phyloP scores from a whole-genome alignment of 2,329 filamentous ascomycete genomes.

The Hawksworthiomyces lignivorus region DNA sequence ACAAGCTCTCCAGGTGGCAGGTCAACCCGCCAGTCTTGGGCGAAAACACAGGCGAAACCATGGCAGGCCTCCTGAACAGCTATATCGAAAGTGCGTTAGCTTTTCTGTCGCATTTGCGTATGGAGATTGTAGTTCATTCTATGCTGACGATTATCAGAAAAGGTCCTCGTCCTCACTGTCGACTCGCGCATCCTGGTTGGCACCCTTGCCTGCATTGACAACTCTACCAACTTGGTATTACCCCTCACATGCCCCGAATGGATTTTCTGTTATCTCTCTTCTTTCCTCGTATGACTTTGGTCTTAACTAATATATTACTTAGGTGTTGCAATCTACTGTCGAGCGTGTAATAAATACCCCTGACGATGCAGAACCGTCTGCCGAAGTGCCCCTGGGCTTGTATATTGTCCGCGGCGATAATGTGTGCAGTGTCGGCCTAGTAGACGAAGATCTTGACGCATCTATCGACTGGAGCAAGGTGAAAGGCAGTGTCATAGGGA shows the following conservation, averaged over 20 bases:
- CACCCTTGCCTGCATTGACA: slow-evolving; percentile 76
- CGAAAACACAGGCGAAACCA: too few relatives aligned
- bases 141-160: slow-evolving; percentile 49
- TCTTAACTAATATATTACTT: too few relatives aligned
- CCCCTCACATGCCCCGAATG: too few relatives aligned
- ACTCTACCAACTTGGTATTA: slow-evolving; percentile 84
- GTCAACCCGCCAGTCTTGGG: too few relatives aligned
- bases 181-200: slow-evolving; percentile 85
- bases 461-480: slow-evolving; percentile 93
- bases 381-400: slow-evolving; percentile 74
- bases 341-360: slow-evolving; percentile 84
- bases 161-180: slow-evolving; percentile 82
- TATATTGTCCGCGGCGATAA: slow-evolving; percentile 94
- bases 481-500: slow-evolving; percentile 72
- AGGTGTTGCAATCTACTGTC: slow-evolving; percentile 73
- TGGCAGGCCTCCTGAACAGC: slow-evolving; percentile 21
- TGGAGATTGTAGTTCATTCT: too few relatives aligned
- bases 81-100: slow-evolving; percentile 26
- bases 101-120: too few relatives aligned
- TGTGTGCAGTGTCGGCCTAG: slow-evolving; percentile 79
- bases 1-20: too few relatives aligned
- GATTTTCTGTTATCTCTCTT: background rate
- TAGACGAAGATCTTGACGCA: slow-evolving; percentile 81
- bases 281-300: too few relatives aligned
- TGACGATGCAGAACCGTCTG: slow-evolving; percentile 75